These are phyloP conservation scores for Penicillium sp. DNA, from an alignment of 2,329 filamentous ascomycete genomes.

Conservation along the genomic window DNA sequence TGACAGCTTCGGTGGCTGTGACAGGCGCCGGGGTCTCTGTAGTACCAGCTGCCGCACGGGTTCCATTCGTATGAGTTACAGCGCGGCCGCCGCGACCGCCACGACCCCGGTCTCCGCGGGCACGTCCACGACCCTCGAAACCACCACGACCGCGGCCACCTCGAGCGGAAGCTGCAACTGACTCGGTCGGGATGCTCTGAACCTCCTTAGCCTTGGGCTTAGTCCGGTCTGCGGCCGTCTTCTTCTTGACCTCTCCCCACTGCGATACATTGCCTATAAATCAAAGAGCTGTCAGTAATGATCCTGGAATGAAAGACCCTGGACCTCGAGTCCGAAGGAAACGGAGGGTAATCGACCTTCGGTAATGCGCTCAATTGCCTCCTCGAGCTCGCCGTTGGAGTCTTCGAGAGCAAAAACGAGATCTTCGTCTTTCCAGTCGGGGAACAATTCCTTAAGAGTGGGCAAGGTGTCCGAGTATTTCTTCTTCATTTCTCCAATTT, in stretches of 20 bases:
- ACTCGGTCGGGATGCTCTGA: conserved; percentile 35
- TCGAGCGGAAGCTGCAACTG: conserved; percentile 35
- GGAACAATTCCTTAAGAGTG: conserved; percentile 88
- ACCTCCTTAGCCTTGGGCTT: conserved; percentile 48
- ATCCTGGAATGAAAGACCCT: not conserved
- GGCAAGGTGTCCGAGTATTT: conserved; percentile 76
- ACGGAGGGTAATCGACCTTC: conserved; percentile 40
- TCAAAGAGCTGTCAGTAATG: conserved; percentile 14
- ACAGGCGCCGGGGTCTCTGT: conserved; percentile 21
- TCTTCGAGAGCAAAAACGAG: conserved; percentile 91
- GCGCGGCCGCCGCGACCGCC: conserved; percentile 48
- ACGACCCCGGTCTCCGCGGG: conserved; percentile 49
- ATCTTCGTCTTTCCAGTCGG: conserved; percentile 93
- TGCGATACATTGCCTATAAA: conserved; percentile 49
- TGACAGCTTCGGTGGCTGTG: conserved; percentile 15
- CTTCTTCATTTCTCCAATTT: conserved; percentile 89
- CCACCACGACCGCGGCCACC: conserved; percentile 48
- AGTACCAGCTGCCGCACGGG: conserved; percentile 31
- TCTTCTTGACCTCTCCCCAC: conserved; percentile 55
- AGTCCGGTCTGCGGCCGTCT: conserved; percentile 44
- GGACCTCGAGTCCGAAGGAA: not conserved
- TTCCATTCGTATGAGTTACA: conserved; percentile 44
- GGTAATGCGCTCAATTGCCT: conserved; percentile 52
- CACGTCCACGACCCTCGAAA: conserved; percentile 46
- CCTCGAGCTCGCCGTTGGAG: conserved; percentile 50